phyloP scores from a whole-genome alignment of 495 filamentous ascomycete species.

The Durotheca rogersii region DNA sequence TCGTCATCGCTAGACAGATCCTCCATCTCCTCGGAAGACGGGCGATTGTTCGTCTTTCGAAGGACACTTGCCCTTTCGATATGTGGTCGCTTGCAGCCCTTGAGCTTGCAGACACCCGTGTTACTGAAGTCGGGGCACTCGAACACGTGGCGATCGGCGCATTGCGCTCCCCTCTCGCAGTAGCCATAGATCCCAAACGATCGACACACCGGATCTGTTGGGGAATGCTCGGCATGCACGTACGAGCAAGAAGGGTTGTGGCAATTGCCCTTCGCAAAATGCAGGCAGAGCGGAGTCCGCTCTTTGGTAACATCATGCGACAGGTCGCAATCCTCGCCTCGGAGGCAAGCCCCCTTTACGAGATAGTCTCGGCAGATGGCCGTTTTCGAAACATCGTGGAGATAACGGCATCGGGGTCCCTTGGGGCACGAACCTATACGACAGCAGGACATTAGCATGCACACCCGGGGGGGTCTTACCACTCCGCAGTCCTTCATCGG shows the following conservation, averaged over 20 bases:
- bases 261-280: slow-evolving; percentile 89
- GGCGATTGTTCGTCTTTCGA: slow-evolving; percentile 43
- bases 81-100: slow-evolving; percentile 82
- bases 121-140: slow-evolving; percentile 97
- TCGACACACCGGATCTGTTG: slow-evolving; percentile 79
- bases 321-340: slow-evolving; percentile 83
- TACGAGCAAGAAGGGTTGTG: slow-evolving; percentile 87
- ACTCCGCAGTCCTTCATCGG: slow-evolving; percentile 31
- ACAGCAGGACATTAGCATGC: slow-evolving; percentile 37
- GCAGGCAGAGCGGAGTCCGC: slow-evolving; percentile 81
- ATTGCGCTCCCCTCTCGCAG: slow-evolving; percentile 79
- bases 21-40: slow-evolving; percentile 58
- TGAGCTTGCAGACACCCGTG: slow-evolving; percentile 76
- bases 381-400: slow-evolving; percentile 84
- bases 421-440: slow-evolving; percentile 83
- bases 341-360: slow-evolving; percentile 72
- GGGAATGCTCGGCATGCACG: slow-evolving; percentile 79
- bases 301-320: slow-evolving; percentile 88
- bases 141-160: slow-evolving; percentile 77
- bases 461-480: slow-evolving; percentile 37
- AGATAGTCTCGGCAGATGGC: slow-evolving; percentile 90
- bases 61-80: slow-evolving; percentile 77
- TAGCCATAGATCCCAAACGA: slow-evolving; percentile 85
- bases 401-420: slow-evolving; percentile 75
- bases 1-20: slow-evolving; percentile 86